Conservation (phyloP, 1,284 basidiomycete species). For the Neonothopanus nambi region DNA sequence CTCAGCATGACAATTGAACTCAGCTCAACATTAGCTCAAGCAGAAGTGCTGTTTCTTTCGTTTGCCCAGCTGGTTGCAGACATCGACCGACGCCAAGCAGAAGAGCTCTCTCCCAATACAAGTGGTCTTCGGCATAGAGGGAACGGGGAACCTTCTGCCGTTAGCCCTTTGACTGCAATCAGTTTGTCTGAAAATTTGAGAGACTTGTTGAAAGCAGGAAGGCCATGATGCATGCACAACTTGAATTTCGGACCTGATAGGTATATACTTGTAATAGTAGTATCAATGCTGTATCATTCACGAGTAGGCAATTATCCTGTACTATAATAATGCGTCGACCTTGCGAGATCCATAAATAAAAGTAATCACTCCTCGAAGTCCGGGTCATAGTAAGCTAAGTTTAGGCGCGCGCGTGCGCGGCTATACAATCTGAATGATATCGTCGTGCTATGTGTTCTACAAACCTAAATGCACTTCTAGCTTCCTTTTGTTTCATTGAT, state of each 20-base stretch:
- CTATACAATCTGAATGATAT: no score
- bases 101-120: slow-evolving; percentile 32
- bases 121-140: slow-evolving; percentile 29
- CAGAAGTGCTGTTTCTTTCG: slow-evolving; percentile 89
- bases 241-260: neutral
- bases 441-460: no score
- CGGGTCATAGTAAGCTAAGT: no score
- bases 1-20: slow-evolving; percentile 93
- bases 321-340: no score
- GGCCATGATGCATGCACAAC: slow-evolving; percentile 22
- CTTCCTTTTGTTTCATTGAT: slow-evolving; percentile 5
- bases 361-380: no score
- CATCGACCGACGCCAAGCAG: slow-evolving; percentile 74
- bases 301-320: neutral
- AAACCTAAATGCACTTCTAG: no score
- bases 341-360: no score
- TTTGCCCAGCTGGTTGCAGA: slow-evolving; percentile 87
- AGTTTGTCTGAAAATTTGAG: slow-evolving; percentile 56
- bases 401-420: no score
- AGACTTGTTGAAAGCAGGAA: slow-evolving; percentile 47
- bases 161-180: slow-evolving; percentile 25
- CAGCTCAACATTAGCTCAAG: slow-evolving; percentile 88
- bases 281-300: neutral
- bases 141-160: slow-evolving; percentile 18
- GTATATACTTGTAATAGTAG: neutral